These are phyloP conservation scores for Vachellia collinsii DNA, from an alignment of 306 rosid genomes.

Conservation along the genomic window DNA sequence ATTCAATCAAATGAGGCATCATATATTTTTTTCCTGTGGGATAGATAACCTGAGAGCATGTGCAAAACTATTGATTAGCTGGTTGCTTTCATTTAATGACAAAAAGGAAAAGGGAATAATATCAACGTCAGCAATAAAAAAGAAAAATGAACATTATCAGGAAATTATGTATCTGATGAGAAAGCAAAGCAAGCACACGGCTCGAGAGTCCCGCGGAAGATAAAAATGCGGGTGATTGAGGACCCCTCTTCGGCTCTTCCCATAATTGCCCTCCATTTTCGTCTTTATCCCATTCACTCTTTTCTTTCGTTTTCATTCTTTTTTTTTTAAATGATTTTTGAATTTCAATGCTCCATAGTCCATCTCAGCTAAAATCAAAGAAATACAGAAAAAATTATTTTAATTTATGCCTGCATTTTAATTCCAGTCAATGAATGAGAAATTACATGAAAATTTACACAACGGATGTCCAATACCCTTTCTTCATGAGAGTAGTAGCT, in stretches of 20 bases:
- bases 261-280: neutral
- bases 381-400: neutral
- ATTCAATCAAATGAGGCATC: too few species aligned
- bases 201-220: conserved; percentile 2
- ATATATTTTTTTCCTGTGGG: neutral
- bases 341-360: neutral
- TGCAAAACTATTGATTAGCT: neutral
- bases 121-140: neutral
- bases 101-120: neutral
- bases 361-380: neutral
- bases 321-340: neutral
- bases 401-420: neutral
- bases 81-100: neutral
- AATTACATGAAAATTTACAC: neutral
- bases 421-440: neutral
- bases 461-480: neutral
- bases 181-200: conserved; percentile 5
- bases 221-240: neutral
- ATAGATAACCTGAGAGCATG: neutral
- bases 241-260: neutral
- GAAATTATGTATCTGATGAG: neutral
- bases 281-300: neutral
- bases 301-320: neutral
- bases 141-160: neutral
- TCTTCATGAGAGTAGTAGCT: neutral